Base-by-base conservation (phyloP, 805 yeast genomes). In the Saccharomyces kudriavzevii region DNA sequence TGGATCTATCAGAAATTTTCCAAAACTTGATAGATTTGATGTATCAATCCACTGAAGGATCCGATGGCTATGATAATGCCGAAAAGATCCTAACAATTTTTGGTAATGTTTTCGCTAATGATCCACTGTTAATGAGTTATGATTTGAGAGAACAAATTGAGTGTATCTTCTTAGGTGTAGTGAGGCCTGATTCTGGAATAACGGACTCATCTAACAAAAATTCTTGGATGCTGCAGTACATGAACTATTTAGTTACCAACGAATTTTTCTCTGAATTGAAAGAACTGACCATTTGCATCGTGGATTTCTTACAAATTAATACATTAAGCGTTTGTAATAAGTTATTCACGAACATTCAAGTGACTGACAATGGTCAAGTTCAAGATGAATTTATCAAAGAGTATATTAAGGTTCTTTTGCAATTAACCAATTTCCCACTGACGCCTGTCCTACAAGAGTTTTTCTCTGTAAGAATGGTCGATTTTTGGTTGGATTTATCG, bases 401-500 rank as follows among this genome's bases (percentile, higher is more conserved):
- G 14, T 75, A 80, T 50, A 68, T 85, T 14, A 71, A 77, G 20
- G 74, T 80, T 26, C 65, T 85, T 20, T 55, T 84, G 17, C 73
- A 73, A 51, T 63, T 87, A 50, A 80, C 90, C 0, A 75, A 77
- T 54, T 76, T 77, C 50, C 82, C 84, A 1, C 80, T 84, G 2
- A 56, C 67, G 5, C 85, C 94, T 0, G 74, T 83, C 2, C 59
- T 73, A 0, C 86, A 85, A 40, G 95, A 87, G 65, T 65, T 68
- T 14, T 71, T 84, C 6, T 79, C 84, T 0, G 73, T 69, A 45
- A 78, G 75, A 53, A 75, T 86, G 62, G 73, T 84, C 8, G 79
- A 80, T 31, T 84, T 87, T 62, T 87, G 95, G 95, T 75, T 78
- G 49, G 84, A 82, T 52, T 68, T 85, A 30, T 78, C 83, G 5